Base-by-base conservation (phyloP, 257 asterid species). In the Solanum pinnatisectum region DNA sequence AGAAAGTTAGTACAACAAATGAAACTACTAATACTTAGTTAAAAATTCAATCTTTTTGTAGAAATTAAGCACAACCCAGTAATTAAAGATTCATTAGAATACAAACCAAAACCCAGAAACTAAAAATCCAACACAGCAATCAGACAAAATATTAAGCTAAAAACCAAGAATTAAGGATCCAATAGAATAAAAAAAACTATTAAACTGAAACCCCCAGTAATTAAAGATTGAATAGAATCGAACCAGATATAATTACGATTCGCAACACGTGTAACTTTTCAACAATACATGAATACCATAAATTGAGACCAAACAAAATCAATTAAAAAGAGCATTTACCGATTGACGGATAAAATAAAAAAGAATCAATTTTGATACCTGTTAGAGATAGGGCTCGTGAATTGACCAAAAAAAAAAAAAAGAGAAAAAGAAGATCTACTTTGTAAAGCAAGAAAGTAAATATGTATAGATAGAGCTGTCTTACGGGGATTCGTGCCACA, bases 401-500 rank as follows among this genome's bases (percentile, higher is more conserved):
- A 49, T 46, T 46, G 22, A 30, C 27, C 11, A 18, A 2, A 81
- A 35, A 8, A 9, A 35, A 8, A 9, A 33, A 13, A 25, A n/a
- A 52, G 22, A 37, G 40, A 37, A 7, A 10, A 52, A 52, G 63
- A 52, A 52, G 63, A 52, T 52, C 23, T 52, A 18, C 3, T 52
- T 16, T 16, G 23, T 16, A 6, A 40, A 40, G 36, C 35, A 78
- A 42, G 15, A 25, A 12, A 39, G 56, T 39, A 39, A 8, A 10
- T 44, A 49, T 49, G 15, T 1, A 18, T 8, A 14, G 25, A 37
- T 16, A n/a, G 16, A 39, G 59, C 0, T 16, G 42, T 27, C 42
- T 46, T 89, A 92, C 93, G 87, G 91, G 92, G 91, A 49, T 40
- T 14, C 81, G 97, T 91, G 95, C 93, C 92, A 86, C 83, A 46